A percentile compares a stretch with the other conserved stretches of the same genome.
These are phyloP conservation scores for Lyophyllum atratum DNA, from an alignment of 768 basidiomycete species.

Conservation along the genomic window DNA sequence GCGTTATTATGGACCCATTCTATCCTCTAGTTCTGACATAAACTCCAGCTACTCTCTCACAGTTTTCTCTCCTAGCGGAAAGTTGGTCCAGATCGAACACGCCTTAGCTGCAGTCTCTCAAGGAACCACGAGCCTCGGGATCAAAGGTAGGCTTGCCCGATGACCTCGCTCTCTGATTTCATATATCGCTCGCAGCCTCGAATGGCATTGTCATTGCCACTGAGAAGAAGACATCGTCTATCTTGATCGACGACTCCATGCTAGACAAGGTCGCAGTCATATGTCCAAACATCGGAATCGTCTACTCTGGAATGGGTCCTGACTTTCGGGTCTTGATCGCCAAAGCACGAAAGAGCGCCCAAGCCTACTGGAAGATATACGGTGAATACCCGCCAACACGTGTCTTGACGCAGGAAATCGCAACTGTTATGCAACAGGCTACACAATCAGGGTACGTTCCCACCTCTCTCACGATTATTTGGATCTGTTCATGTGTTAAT, in stretches of 20 bases:
- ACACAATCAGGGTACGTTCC: conserved; percentile 91
- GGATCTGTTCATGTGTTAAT: conserved; percentile 29
- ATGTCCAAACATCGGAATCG: conserved; percentile 98
- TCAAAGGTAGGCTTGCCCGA: conserved; percentile 75
- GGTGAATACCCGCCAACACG: conserved; percentile 98
- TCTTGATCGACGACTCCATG: conserved; percentile 97
- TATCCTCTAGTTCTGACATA: conserved; percentile 8
- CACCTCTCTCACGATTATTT: conserved; percentile 13
- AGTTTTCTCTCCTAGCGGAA: conserved; percentile 98
- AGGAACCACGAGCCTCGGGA: conserved; percentile 96
- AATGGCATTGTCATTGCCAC: conserved; percentile 99
- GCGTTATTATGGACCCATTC: conserved; percentile 16
- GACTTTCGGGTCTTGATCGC: conserved; percentile 95
- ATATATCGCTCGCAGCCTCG: conserved; percentile 59
- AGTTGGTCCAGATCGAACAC: conserved; percentile 99
- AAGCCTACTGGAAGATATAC: conserved; percentile 99
- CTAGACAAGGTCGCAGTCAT: conserved; percentile 97
- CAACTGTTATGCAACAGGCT: conserved; percentile 97
- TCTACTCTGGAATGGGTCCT: conserved; percentile 99
- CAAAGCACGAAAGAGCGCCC: conserved; percentile 95
- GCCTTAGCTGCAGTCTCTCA: conserved; percentile 94
- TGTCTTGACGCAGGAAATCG: conserved; percentile 95
- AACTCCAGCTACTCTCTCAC: conserved; percentile 90
- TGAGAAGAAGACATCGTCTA: conserved; percentile 98
- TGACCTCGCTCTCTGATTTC: conserved; percentile 16